Evolutionary conservation across 1,284 basidiomycete species (phyloP), one percentile per base, ranked within the genome.

Genomic region (Apiotrichum porosum): DNA sequence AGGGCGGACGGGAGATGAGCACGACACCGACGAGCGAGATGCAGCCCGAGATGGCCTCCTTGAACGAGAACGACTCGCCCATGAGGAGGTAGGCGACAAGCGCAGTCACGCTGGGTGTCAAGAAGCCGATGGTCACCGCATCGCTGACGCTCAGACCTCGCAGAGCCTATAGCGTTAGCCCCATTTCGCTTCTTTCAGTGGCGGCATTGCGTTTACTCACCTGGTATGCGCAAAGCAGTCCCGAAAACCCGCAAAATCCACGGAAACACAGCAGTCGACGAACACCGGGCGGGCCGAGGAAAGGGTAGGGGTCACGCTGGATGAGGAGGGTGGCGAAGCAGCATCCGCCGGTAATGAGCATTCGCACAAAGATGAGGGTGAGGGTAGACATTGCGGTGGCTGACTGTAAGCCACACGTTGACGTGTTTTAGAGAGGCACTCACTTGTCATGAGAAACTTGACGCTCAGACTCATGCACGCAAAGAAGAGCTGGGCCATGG

Each of bases 71-170:
- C 0, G 67, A 72, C 63, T 91, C 88, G 15, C 79, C 77, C 9
- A 92, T 74, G 21, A 89, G 75, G 2, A 88, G 49, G 6, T 80
- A 80, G 0, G 83, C 87, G 2, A 83, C 72, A n/a, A 88, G 64
- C 0, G 81, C 82, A 0, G 85, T 86, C 10, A 79, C 76, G 47
- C 83, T 78, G 0, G 88, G 88, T 0, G 79, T 70, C 9, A 92
- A 76, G 72, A 89, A 90, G 0, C 82, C 83, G 41, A 92, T 75
- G 14, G 86, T 84, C 0, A 83, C 84, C 0, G 84, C 81, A 63
- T 90, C 87, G 12, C 84, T 84, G 0, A 89, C 74, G 0, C 83
- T 81, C 19, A 86, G 76, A 54, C 80, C 83, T 50, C 82, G 77
- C 12, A 88, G 72, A 1, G 83, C 80, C 62, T 82, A 85, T n/a